Evolutionary conservation across 768 basidiomycete genomes (phyloP).

Genomic region (Pholiota molesta): DNA sequence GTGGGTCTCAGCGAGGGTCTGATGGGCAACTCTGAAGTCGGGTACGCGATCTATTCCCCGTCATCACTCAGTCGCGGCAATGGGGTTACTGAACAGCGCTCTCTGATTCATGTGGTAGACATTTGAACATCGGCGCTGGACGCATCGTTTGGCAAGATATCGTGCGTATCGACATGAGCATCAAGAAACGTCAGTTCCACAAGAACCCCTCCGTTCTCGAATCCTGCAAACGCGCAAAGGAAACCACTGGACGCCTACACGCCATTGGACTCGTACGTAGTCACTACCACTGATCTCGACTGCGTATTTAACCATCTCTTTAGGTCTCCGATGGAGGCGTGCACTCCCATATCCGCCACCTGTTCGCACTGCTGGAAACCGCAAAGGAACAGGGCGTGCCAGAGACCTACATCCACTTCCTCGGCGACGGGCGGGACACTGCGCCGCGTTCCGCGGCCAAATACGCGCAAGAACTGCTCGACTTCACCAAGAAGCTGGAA

Average conservation of each 20-base stretch:
- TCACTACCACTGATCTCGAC: background rate
- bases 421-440: constrained; percentile 94
- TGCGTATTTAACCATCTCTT: background rate
- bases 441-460: constrained; percentile 81
- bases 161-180: constrained; percentile 90
- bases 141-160: constrained; percentile 98
- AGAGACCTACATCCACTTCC: constrained; percentile 89
- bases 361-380: constrained; percentile 88
- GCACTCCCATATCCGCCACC: constrained; percentile 92
- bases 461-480: constrained; percentile 76
- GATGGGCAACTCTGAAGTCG: constrained; percentile 98
- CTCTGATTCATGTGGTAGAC: constrained; percentile 50
- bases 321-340: constrained; percentile 95
- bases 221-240: constrained; percentile 77
- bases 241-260: constrained; percentile 83
- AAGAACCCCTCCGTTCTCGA: constrained; percentile 74
- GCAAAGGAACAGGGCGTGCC: constrained; percentile 87
- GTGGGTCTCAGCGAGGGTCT: constrained; percentile 92
- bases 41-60: constrained; percentile 51
- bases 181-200: constrained; percentile 88
- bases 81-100: background rate
- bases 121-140: constrained; percentile 94
- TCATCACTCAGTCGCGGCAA: background rate
- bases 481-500: constrained; percentile 76
- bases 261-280: constrained; percentile 78